Conservation (phyloP, 306 rosid genomes). For the Styphnolobium japonicum region DNA sequence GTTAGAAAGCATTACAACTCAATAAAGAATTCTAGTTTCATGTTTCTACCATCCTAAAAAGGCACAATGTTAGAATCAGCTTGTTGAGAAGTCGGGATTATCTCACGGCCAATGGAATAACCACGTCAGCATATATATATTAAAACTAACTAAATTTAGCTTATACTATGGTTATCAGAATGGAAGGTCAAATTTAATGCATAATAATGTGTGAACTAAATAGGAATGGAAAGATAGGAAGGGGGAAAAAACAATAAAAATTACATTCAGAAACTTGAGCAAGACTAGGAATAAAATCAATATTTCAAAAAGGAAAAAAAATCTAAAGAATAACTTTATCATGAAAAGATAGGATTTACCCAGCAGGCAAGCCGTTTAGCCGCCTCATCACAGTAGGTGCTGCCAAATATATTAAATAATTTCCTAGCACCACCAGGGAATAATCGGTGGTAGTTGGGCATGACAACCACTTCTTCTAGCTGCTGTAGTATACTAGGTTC, state of each 20-base stretch:
- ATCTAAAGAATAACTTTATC: background rate
- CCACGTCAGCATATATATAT: background rate
- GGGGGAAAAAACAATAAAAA: background rate
- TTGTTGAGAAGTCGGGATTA: background rate
- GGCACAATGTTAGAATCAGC: background rate
- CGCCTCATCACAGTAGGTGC: constrained; percentile 75
- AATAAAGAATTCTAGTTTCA: background rate
- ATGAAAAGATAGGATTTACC: constrained; percentile 45
- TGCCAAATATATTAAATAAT: constrained; percentile 73
- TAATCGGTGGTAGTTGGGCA: constrained; percentile 90
- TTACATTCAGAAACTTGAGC: background rate
- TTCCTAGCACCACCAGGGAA: constrained; percentile 96
- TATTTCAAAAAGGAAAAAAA: background rate
- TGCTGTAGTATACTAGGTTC: constrained; percentile 86
- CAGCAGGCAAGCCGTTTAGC: constrained; percentile 93
- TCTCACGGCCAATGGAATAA: background rate
- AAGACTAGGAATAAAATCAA: background rate
- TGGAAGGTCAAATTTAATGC: background rate
- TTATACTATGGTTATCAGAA: constrained; percentile 8
- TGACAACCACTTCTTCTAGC: constrained; percentile 92
- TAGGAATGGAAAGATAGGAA: background rate
- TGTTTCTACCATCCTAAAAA: background rate
- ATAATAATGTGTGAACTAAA: background rate
- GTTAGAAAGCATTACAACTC: background rate
- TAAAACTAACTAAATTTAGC: background rate